phyloP scores from a whole-genome alignment of 2,329 filamentous ascomycete genomes.

The Penicillium italicum region DNA sequence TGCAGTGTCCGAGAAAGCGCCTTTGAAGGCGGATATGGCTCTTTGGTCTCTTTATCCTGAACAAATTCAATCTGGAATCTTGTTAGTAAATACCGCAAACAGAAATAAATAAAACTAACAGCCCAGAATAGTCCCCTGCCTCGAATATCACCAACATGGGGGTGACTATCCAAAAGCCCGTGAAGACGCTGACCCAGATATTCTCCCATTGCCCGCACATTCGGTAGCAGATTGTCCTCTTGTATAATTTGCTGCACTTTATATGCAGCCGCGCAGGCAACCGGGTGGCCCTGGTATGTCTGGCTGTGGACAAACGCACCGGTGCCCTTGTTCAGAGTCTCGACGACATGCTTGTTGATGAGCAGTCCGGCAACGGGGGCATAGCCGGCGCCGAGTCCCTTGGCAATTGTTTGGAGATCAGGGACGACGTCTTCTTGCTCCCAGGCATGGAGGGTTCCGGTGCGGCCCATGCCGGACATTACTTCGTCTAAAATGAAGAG shows the following conservation, averaged over 20 bases:
- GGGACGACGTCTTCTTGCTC: constrained; percentile 53
- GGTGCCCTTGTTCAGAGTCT: constrained; percentile 44
- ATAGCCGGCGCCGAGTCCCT: constrained; percentile 55
- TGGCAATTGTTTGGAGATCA: constrained; percentile 57
- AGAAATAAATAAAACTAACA: constrained; percentile 35
- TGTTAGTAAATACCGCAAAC: constrained; percentile 3
- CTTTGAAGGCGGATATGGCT: constrained; percentile 45
- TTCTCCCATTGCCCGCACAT: constrained; percentile 30
- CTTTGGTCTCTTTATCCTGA: constrained; percentile 48
- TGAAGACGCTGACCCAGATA: constrained; percentile 40
- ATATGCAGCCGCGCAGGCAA: constrained; percentile 51
- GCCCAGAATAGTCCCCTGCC: constrained; percentile 55
- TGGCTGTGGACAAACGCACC: constrained; percentile 53
- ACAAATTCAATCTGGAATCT: constrained; percentile 53
- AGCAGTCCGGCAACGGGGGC: constrained; percentile 53
- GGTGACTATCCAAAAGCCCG: constrained; percentile 42
- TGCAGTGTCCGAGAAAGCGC: constrained; percentile 47
- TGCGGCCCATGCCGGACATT: constrained; percentile 57
- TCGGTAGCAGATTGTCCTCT: constrained; percentile 49
- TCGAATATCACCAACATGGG: constrained; percentile 53
- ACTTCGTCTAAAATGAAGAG: constrained; percentile 49
- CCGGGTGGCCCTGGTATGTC: constrained; percentile 55
- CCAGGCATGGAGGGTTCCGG: constrained; percentile 55
- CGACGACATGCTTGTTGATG: constrained; percentile 46
- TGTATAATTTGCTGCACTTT: constrained; percentile 53